Base-by-base conservation (phyloP, 257 asterid species). In the Capsicum rhomboideum region DNA sequence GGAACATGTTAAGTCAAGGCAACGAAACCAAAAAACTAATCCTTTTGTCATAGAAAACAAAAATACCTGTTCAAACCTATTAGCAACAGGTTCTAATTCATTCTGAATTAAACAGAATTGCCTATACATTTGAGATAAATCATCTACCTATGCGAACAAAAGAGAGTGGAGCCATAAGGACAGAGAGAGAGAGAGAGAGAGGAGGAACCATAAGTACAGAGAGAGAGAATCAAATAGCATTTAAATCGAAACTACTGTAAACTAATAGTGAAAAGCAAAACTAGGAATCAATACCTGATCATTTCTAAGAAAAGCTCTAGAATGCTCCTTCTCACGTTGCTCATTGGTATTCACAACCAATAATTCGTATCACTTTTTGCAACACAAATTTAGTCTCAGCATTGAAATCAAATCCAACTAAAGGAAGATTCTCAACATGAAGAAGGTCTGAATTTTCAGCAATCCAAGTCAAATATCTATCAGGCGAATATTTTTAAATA, bases 251-350 rank as follows among this genome's bases (percentile, higher is more conserved):
- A 21, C 17, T 11, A n/a, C 67, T 9, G 31, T 9, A 59, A 59
- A 21, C 67, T 59, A 59, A 21, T 23, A 8, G 31, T 21, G 16
- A 58, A 58, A 59, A 23, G 68, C 16, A 61, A 68, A 10, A 26
- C 23, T 52, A 64, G 42, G 52, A 10, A 78, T 54, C 21, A 44
- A 34, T 84, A 88, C 92, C 93, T 89, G 90, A 66, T 89, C 92
- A 82, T 90, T 87, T 82, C 85, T 86, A 29, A 91, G 92, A 84
- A 92, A 83, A 18, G 85, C 89, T 31, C 37, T 4, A 79, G 93
- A 90, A 72, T 89, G 87, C 85, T 92, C 91, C 88, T 91, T 91
- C 80, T 89, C 91, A 67, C 91, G 85, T 85, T 91, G 75, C 40
- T 90, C 91, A 37, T 68, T 84, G 54, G 87, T 44, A 75, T 86